phyloP scores from a whole-genome alignment of 2,329 filamentous ascomycete species.

The Apiospora marii region DNA sequence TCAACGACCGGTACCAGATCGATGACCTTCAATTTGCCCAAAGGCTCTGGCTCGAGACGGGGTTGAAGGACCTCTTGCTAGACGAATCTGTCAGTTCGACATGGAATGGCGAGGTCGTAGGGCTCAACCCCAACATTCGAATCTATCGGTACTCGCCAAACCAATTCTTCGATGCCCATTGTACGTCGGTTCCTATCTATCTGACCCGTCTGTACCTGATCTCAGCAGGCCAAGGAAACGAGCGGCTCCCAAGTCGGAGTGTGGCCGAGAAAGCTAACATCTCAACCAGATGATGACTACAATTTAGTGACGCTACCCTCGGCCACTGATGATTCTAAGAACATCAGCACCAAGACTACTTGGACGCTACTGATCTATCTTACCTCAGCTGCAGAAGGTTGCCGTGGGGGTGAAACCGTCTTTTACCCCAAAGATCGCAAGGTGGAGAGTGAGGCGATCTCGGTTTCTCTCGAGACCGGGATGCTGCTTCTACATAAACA shows the following conservation, averaged over 20 bases:
- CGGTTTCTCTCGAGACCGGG: conserved; percentile 80
- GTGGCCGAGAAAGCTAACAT: not conserved
- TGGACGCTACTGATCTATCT: conserved; percentile 93
- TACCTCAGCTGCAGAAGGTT: conserved; percentile 77
- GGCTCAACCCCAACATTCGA: conserved; percentile 83
- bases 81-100: conserved; percentile 48
- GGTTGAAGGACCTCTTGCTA: conserved; percentile 68
- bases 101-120: conserved; percentile 41
- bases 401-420: conserved; percentile 86
- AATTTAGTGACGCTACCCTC: conserved; percentile 72
- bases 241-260: too few relatives aligned
- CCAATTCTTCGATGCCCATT: conserved; percentile 93
- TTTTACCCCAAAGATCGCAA: conserved; percentile 79
- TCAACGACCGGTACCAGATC: conserved; percentile 90
- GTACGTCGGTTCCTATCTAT: conserved; percentile 59
- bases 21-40: conserved; percentile 78
- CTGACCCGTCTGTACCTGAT: not conserved
- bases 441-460: conserved; percentile 68
- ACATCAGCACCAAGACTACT: conserved; percentile 73
- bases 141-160: conserved; percentile 87
- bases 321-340: conserved; percentile 36
- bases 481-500: conserved; percentile 88
- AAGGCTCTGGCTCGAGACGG: conserved; percentile 79
- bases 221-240: too few relatives aligned
- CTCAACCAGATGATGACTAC: conserved; percentile 75